Percentiles rank a stretch among this genome's conserved stretches.
Conservation (phyloP, 441 rosid genomes). For the Eutrema salsugineum region DNA sequence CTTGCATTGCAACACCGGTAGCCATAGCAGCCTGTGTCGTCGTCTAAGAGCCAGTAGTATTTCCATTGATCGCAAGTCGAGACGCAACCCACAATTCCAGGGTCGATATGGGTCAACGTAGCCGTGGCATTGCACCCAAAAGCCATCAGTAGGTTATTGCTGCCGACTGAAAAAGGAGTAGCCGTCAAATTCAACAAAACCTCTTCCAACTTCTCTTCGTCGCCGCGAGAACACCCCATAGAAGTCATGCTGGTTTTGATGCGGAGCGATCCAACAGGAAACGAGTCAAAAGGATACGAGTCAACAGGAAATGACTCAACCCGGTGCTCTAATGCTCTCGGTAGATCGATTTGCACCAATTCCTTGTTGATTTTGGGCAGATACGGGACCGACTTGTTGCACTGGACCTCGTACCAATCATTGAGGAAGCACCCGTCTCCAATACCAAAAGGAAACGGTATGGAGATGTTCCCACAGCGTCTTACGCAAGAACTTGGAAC, state of each 20-base stretch:
- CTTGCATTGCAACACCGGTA: neutral
- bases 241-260: neutral
- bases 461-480: neutral
- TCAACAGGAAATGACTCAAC: neutral
- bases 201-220: too few relatives aligned
- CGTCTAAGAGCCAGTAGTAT: too few relatives aligned
- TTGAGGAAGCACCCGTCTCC: neutral
- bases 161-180: neutral
- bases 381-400: neutral
- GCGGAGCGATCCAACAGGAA: neutral
- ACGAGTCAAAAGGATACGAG: too few relatives aligned
- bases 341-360: neutral
- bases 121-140: neutral
- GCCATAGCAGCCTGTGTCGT: neutral
- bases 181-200: neutral
- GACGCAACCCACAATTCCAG: neutral
- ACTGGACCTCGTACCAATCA: neutral
- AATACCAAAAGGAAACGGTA: neutral
- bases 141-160: neutral
- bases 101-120: neutral
- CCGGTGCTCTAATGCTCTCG: neutral
- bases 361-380: neutral
- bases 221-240: neutral
- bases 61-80: neutral
- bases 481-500: neutral